Conservation (phyloP, 192 early-diverging fungal genomes). For the Neocallimastix lanati region DNA sequence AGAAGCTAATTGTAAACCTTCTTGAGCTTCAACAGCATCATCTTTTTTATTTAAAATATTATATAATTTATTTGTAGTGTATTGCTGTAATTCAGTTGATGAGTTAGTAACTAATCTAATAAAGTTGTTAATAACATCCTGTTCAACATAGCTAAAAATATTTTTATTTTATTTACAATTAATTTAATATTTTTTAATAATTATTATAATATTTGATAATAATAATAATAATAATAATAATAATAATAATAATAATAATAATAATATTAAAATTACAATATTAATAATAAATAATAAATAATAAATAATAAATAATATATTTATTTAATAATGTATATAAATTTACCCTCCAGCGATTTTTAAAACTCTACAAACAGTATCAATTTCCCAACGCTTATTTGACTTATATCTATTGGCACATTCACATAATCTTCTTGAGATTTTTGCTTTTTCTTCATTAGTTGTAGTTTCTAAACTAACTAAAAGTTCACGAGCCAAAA, state of each 20-base stretch:
- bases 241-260: too few species aligned
- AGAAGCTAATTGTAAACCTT: constrained; percentile 71
- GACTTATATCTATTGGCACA: constrained; percentile 87
- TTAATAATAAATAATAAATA: too few species aligned
- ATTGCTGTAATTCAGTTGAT: constrained; percentile 60
- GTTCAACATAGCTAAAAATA: constrained; percentile 50
- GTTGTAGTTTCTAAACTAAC: constrained; percentile 84
- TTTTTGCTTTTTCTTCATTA: constrained; percentile 68
- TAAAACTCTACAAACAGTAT: constrained; percentile 80
- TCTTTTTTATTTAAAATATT: constrained; percentile 47
- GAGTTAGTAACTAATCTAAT: constrained; percentile 66
- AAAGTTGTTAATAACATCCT: constrained; percentile 66
- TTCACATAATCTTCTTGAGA: constrained; percentile 76
- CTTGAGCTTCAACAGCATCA: constrained; percentile 48
- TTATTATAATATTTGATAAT: too few species aligned
- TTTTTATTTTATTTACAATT: too few species aligned
- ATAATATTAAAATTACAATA: too few species aligned
- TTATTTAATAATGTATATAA: too few species aligned
- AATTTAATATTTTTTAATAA: too few species aligned
- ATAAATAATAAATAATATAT: too few species aligned
- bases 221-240: too few species aligned
- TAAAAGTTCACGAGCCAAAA: constrained; percentile 80
- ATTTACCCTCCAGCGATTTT: constrained; percentile 35
- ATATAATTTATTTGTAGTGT: constrained; percentile 77
- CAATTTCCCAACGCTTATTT: constrained; percentile 92